A percentile compares a stretch with the other conserved stretches of the same genome.
phyloP scores from a whole-genome alignment of 495 filamentous ascomycete genomes.

The Aspergillus sparsus region DNA sequence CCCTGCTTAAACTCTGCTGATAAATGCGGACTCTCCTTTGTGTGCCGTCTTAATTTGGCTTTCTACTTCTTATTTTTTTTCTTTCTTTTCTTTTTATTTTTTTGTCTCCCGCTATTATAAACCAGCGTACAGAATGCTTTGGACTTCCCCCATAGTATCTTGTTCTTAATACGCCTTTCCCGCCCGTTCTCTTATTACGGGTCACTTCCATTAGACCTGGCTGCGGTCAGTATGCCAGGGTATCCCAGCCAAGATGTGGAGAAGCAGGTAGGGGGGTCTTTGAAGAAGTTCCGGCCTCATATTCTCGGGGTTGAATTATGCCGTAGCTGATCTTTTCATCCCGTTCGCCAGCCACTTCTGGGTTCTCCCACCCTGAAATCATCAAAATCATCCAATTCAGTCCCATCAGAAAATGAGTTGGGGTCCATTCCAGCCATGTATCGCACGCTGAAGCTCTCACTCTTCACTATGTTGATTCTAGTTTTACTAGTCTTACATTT shows the following conservation, averaged over 20 bases:
- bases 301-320: not conserved
- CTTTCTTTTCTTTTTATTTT: too few relatives aligned
- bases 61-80: too few relatives aligned
- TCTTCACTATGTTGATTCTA: constrained; percentile 26
- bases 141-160: not conserved
- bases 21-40: not conserved
- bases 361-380: not conserved
- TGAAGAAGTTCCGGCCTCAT: constrained; percentile 11
- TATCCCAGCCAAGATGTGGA: constrained; percentile 33
- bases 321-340: constrained; percentile 12
- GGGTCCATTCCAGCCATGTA: constrained; percentile 14
- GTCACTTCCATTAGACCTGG: not conserved
- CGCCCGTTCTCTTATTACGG: constrained; percentile 1
- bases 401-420: constrained; percentile 4
- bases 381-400: not conserved
- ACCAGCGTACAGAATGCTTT: too few relatives aligned
- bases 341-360: constrained; percentile 12
- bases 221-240: constrained; percentile 15
- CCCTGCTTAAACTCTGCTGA: constrained; percentile 5
- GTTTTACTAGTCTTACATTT: constrained; percentile 29
- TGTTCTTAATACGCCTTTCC: not conserved
- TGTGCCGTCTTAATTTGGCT: not conserved
- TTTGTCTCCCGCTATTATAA: too few relatives aligned
- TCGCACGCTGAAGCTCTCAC: constrained; percentile 20
- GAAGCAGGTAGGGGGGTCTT: constrained; percentile 34